A percentile compares a stretch with the other conserved stretches of the same genome.
Conservation (phyloP, 495 filamentous ascomycete genomes). For the Chaetomium cochliodes region DNA sequence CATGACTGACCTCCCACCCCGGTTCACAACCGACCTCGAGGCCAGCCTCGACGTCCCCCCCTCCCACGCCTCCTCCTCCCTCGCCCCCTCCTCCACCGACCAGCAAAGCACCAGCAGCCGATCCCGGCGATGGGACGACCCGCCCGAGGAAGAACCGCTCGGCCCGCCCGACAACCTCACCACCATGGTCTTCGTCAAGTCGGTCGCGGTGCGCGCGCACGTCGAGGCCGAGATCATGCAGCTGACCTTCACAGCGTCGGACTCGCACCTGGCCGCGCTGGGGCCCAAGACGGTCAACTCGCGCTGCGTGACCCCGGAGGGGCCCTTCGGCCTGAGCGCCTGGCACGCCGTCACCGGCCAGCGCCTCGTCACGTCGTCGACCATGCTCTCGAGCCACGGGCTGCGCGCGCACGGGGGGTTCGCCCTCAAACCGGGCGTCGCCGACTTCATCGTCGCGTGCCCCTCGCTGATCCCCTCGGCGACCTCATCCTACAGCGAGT, state of each 20-base stretch:
- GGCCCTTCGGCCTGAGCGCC: slow-evolving; percentile 9
- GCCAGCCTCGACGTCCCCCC: not conserved
- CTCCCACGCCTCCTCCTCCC: not conserved
- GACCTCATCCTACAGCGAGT: not conserved
- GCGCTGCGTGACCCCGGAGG: not conserved
- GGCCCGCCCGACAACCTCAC: slow-evolving; percentile 13
- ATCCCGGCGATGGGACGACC: slow-evolving; percentile 32
- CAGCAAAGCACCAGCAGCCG: slow-evolving; percentile 11
- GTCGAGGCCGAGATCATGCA: slow-evolving; percentile 18
- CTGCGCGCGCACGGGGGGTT: slow-evolving; percentile 2
- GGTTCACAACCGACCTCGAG: slow-evolving; percentile 14
- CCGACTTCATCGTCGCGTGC: slow-evolving; percentile 13
- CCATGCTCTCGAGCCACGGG: not conserved
- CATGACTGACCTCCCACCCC: slow-evolving; percentile 17
- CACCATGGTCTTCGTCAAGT: slow-evolving; percentile 26
- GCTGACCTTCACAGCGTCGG: slow-evolving; percentile 21
- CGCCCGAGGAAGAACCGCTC: slow-evolving; percentile 23
- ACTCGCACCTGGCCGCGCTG: slow-evolving; percentile 21
- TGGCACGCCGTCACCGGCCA: slow-evolving; percentile 9
- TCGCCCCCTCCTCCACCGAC: not conserved
- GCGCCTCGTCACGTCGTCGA: not conserved
- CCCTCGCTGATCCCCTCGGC: not conserved
- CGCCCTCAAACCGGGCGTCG: slow-evolving; percentile 2
- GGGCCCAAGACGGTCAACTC: slow-evolving; percentile 10
- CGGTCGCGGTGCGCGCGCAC: not conserved